A percentile compares a stretch with the other conserved stretches of the same genome.
phyloP scores from a whole-genome alignment of 108 stramenopile genomes.

The Schizochytrium sp. region DNA sequence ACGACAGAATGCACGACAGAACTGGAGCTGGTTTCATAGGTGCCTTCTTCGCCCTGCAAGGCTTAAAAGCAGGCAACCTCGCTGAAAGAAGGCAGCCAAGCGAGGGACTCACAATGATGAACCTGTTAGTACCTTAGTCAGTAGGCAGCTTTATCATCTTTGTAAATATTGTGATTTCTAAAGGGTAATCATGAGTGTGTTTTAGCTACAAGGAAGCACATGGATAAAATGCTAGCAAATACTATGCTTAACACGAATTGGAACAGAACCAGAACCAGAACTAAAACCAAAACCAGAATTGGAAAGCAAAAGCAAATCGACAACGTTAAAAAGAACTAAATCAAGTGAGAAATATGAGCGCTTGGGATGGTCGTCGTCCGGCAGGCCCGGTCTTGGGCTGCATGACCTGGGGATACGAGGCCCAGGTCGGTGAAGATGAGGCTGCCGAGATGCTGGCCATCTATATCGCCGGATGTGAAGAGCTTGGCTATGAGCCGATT shows the following conservation, averaged over 20 bases:
- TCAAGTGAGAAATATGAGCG: not conserved
- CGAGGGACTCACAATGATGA: no score
- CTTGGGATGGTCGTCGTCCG: conserved; percentile 3
- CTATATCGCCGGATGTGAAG: not conserved
- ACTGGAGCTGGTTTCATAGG: no score
- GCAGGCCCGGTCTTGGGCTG: conserved; percentile 49
- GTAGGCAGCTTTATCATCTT: no score
- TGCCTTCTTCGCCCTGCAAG: no score
- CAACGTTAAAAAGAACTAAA: not conserved
- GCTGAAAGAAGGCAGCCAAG: no score
- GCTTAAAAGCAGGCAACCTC: no score
- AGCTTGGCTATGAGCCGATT: not conserved
- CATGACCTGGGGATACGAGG: conserved; percentile 50
- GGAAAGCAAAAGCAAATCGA: not conserved
- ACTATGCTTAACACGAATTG: not conserved
- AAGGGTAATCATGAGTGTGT: no score
- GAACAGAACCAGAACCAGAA: not conserved
- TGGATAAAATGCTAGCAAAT: not conserved
- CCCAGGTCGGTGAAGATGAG: not conserved
- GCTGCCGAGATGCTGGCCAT: not conserved
- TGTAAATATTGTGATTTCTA: no score
- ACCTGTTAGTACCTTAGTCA: no score
- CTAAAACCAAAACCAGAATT: not conserved
- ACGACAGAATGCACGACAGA: no score
- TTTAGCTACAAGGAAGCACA: not conserved